phyloP scores from a whole-genome alignment of 352 stramenopile genomes.

The Pythium diclinum region DNA sequence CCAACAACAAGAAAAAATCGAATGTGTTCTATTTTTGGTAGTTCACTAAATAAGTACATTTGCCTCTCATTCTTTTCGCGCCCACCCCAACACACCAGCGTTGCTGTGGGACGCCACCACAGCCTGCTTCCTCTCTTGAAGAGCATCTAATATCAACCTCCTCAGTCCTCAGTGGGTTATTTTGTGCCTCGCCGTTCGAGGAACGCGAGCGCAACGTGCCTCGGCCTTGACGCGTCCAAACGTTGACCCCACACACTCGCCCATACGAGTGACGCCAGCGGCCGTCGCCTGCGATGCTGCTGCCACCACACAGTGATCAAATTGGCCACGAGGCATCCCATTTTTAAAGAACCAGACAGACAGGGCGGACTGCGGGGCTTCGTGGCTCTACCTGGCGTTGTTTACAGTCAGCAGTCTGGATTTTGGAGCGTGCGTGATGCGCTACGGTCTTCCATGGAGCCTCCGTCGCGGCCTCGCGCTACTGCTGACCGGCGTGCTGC shows the following conservation, averaged over 20 bases:
- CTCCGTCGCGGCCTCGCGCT: not conserved
- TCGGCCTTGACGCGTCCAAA: not conserved
- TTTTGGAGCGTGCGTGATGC: not conserved
- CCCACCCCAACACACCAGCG: not conserved
- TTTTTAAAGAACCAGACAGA: constrained; percentile 5
- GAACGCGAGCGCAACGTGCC: not conserved
- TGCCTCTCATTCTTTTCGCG: no score
- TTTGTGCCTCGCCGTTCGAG: not conserved
- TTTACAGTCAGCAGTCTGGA: not conserved
- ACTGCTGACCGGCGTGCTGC: not conserved
- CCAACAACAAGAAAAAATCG: not conserved
- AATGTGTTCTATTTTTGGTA: not conserved
- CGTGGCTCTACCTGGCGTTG: not conserved
- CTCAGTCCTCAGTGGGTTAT: not conserved
- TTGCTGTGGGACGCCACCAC: not conserved
- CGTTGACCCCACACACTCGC: not conserved
- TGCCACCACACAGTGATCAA: not conserved
- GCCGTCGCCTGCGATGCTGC: not conserved
- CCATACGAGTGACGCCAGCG: not conserved
- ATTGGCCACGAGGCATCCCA: constrained; percentile 1
- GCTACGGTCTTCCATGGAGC: not conserved
- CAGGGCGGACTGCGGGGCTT: not conserved
- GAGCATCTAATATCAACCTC: not conserved
- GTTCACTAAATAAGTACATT: not conserved
- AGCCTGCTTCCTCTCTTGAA: not conserved